Evolutionary conservation across 2,329 filamentous ascomycete genomes (phyloP), one percentile per base, ranked within the genome.

Genomic region (Cadophora malorum): DNA sequence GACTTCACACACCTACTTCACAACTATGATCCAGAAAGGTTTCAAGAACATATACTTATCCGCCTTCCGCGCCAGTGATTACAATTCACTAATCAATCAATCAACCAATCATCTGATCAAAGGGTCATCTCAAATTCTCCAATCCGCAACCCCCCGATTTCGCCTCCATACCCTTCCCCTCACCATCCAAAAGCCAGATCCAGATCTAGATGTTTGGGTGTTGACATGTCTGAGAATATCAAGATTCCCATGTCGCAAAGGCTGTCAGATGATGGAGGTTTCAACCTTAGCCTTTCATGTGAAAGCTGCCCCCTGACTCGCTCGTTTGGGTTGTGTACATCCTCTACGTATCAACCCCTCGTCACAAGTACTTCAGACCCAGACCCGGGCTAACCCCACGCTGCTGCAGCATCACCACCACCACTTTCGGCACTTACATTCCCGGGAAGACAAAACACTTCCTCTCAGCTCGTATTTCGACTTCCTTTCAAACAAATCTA

Each of bases 231-330:
- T 56, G 14, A 35, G 31, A 56, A 56, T 35, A 56, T 56, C 53
- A 56, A 38, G 53, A 56, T 35, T 56, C 31, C 53, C 53, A 56
- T 56, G 19, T 56, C 33, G 6, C 9, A 14, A 56, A 10, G 53
- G 53, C 10, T 56, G 53, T 56, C 53, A 56, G 53, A 56, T 56
- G 53, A 55, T 35, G 28, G 50, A 5, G 23, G 50, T 31, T 31
- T 31, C 50, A 19, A 6, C 28, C 5, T 38, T 56, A 56, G 53
- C 53, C 10, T 38, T 56, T 56, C 53, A 56, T 56, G 53, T 56
- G 53, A 56, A 56, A 38, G 53, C 53, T 35, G 16, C 31, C 53
- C 53, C 53, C 53, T 56, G 53, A 56, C 53, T 56, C 53, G 53
- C 53, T 56, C 53, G 53, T 56, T 56, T 56, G 38, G 52, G 28